Evolutionary conservation across 345 rosid species (phyloP), one percentile per base, ranked within the genome.

Genomic region (Hibiscus trionum): DNA sequence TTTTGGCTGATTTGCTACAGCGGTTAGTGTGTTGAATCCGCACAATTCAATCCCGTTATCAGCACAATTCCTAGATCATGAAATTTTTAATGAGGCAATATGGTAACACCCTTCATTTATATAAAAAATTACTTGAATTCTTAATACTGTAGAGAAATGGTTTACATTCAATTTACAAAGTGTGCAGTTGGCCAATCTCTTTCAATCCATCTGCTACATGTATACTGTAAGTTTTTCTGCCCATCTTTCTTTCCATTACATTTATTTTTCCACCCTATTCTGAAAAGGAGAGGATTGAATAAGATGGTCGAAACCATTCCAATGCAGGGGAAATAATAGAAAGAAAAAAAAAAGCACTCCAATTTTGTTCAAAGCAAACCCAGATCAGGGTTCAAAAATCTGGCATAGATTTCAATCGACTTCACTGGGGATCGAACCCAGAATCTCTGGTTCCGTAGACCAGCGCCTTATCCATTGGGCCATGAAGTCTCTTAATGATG

Each of bases 391-490:
- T 27, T 27, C 31, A 27, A 2, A 27, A 2, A 27, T n/a, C 3
- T 1, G 33, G 3, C 2, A 2, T 31, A 31, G 4, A 0, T 3
- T 31, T 4, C 5, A 31, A 31, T 42, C n/a, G 31, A 39, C 68
- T 64, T 27, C 50, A 42, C 52, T 64, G 86, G 87, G 88, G 86
- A 80, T 84, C 88, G 86, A 85, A 85, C 88, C 87, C 85, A 84
- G 87, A 85, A 80, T 82, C 88, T 84, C 90, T 79, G 84, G 84
- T 83, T 86, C 69, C 87, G 91, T 85, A 80, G 90, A 84, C 87
- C 87, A 85, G 91, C 82, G 85, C 88, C 88, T 83, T 82, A 82
- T 87, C 87, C 94, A 86, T 89, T 87, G 83, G 86, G 85, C 86
- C 88, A 84, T 62, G 84, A 83, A 86, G 85, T 85, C 49, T 0